phyloP scores from a whole-genome alignment of 1,139 yeast species.

The Saccharomyces pastorianus region DNA sequence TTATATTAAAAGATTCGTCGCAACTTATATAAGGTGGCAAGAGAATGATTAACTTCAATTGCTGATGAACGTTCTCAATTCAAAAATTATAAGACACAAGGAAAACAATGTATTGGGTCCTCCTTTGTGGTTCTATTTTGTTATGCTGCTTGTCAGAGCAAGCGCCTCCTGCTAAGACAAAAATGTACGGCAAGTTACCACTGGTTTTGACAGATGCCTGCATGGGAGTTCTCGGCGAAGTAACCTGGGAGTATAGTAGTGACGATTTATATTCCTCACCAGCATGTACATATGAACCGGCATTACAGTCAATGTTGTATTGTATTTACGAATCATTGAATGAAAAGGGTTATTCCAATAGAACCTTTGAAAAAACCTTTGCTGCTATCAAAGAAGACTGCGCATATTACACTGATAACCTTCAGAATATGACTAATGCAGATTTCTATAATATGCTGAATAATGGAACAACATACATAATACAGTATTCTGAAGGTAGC shows the following conservation, averaged over 20 bases:
- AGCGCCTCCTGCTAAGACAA: not conserved
- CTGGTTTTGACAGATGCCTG: not conserved
- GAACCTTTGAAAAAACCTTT: constrained; percentile 12
- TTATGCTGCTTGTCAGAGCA: not conserved
- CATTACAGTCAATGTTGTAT: constrained; percentile 17
- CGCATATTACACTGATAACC: constrained; percentile 3
- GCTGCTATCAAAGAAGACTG: constrained; percentile 9
- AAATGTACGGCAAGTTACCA: not conserved
- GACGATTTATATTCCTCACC: not conserved
- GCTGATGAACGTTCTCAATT: not conserved
- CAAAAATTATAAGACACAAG: not conserved
- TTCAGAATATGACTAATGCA: constrained; percentile 7
- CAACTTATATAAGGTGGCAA: not conserved
- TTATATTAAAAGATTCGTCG: not conserved
- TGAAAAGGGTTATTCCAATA: constrained; percentile 4
- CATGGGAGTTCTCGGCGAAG: not conserved
- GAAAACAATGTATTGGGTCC: not conserved
- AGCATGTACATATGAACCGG: constrained; percentile 19
- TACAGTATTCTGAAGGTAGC: constrained; percentile 1
- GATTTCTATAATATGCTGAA: constrained; percentile 10
- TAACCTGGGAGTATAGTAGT: not conserved
- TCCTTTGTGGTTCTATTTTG: not conserved
- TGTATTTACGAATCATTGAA: constrained; percentile 15
- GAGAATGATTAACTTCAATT: not conserved
- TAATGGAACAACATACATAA: constrained; percentile 12